A percentile compares a stretch with the other conserved stretches of the same genome.
phyloP scores from a whole-genome alignment of 352 stramenopile species.

The Globisporangium spinosum region DNA sequence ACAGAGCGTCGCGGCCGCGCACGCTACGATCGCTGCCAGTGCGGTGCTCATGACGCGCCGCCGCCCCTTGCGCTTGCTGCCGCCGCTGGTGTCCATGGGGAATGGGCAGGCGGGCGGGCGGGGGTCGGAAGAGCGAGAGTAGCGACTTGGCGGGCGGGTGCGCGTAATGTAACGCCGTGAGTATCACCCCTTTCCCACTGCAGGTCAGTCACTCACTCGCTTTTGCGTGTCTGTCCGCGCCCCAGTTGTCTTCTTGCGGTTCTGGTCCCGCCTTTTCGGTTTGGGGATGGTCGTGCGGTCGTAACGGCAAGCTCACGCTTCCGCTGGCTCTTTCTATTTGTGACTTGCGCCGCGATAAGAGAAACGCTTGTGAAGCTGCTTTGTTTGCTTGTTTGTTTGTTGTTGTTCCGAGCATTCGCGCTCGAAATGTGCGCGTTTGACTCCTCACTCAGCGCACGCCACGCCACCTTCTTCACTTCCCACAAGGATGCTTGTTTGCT shows the following conservation, averaged over 20 bases:
- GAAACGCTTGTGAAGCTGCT: background rate
- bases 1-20: background rate
- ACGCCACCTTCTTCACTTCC: background rate
- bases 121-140: constrained; percentile 1
- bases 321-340: constrained; percentile 5
- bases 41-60: background rate
- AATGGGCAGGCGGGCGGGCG: background rate
- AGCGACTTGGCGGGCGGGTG: background rate
- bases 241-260: background rate
- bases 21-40: background rate
- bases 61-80: background rate
- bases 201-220: background rate
- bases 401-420: background rate
- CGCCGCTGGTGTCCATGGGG: constrained; percentile 19
- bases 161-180: background rate
- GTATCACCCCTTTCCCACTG: background rate
- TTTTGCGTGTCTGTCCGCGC: background rate
- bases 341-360: background rate
- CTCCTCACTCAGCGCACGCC: background rate
- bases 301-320: background rate
- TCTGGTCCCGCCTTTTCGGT: constrained; percentile 1
- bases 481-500: background rate
- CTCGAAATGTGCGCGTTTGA: background rate
- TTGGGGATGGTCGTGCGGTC: constrained; percentile 2
- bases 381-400: background rate